Conservation (phyloP, 306 rosid genomes). For the Dalbergia cochinchinensis region DNA sequence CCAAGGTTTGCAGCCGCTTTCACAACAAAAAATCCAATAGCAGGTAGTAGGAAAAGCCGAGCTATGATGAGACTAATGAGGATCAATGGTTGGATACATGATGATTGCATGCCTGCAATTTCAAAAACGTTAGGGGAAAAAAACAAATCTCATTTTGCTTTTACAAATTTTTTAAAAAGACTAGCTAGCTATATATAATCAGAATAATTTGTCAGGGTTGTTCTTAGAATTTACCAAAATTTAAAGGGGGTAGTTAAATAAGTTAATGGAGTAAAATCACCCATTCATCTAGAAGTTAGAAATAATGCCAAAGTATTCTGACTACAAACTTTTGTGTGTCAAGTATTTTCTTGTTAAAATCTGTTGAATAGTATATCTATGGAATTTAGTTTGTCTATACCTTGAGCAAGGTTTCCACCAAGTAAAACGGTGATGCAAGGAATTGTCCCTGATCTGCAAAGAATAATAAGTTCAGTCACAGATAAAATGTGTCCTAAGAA, state of each 20-base stretch:
- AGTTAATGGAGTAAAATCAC: too few species aligned
- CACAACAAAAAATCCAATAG: slow-evolving; percentile 66
- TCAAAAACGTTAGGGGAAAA: not conserved
- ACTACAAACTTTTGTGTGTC: too few species aligned
- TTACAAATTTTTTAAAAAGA: too few species aligned
- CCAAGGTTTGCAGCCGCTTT: slow-evolving; percentile 61
- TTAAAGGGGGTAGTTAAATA: too few species aligned
- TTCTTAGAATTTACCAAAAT: too few species aligned
- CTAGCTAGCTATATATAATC: too few species aligned
- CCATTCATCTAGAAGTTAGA: too few species aligned
- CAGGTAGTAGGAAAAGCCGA: slow-evolving; percentile 60
- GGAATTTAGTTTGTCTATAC: slow-evolving; percentile 43
- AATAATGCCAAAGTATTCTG: too few species aligned
- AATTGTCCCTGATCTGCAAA: slow-evolving; percentile 74
- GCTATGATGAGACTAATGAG: slow-evolving; percentile 49
- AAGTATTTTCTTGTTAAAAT: not conserved
- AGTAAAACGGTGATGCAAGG: slow-evolving; percentile 82
- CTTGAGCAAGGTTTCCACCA: slow-evolving; percentile 80
- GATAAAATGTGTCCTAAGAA: not conserved
- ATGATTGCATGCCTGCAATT: slow-evolving; percentile 61
- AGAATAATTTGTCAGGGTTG: too few species aligned
- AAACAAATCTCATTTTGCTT: not conserved
- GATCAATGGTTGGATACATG: slow-evolving; percentile 47
- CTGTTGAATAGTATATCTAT: not conserved
- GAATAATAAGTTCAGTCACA: slow-evolving; percentile 22